Base-by-base conservation (phyloP, 805 yeast genomes). In the Yamadazyma sp. region DNA sequence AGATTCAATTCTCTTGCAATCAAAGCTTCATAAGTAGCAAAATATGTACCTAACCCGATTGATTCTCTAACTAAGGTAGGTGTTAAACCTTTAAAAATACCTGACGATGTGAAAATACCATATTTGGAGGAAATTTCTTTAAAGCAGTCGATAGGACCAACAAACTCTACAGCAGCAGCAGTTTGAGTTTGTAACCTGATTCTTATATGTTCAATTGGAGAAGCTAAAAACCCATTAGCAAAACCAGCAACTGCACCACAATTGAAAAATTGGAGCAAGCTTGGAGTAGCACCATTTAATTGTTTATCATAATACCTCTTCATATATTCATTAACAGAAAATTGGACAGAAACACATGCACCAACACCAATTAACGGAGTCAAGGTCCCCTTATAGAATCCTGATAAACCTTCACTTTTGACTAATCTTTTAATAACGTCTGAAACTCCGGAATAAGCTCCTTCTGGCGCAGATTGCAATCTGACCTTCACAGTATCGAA, bases 151-250 rank as follows among this genome's bases (percentile, higher is more conserved):
- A 82, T 47, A 5, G 96, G 96, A 1, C 96, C 96, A 26, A 68
- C 55, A 40, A 77, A 81, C 23, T 53, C 53, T 44, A 68, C 69
- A n/a, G 67, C 67, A 6, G 64, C 46, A 0, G 70, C 66, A 7
- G 86, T 81, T 58, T 86, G 95, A 3, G 96, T 87, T 61, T 93
- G 99, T 44, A 94, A 73, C 47, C 97, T 75, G 49, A 93, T 89
- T 67, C 99, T 81, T 40, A 93, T 75, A 55, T 88, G 98, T 58
- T 93, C 98, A 44, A 93, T 91, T 3, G 98, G 98, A 10, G 91
- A 74, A 0, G 97, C 95, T 46, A 91, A 57, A 34, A 89, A 75
- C 1, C 95, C 84, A 64, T 89, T 91, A 20, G 95, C 88, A 35
- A 87, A 60, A 17, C 98, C 98, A 23, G 95, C 96, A n/a, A 83